A percentile compares a stretch with the other conserved stretches of the same genome.
Evolutionary conservation across 805 yeast species (phyloP).

Genomic region (Barnettozyma vustinii): DNA sequence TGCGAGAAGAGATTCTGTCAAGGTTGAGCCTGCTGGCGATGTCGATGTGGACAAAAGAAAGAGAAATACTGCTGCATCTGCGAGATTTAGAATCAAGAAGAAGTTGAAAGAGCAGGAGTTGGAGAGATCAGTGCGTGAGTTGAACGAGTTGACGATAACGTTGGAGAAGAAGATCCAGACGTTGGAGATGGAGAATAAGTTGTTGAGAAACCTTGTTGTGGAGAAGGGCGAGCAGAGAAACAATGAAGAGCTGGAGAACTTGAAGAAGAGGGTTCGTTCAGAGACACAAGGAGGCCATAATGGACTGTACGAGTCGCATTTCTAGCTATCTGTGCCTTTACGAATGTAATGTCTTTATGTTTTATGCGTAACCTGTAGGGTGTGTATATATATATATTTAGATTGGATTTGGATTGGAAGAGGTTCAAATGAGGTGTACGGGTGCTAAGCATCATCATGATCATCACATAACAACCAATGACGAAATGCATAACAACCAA

Average conservation of each 20-base stretch:
- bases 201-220: conserved; percentile 76
- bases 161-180: conserved; percentile 75
- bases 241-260: conserved; percentile 45
- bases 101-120: conserved; percentile 88
- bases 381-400: neutral
- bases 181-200: conserved; percentile 87
- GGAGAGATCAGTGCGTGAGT: conserved; percentile 69
- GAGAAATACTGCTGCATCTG: conserved; percentile 91
- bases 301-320: neutral
- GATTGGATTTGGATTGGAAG: no score
- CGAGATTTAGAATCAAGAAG: conserved; percentile 88
- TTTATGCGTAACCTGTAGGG: neutral
- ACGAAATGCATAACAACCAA: no score
- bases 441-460: no score
- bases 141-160: conserved; percentile 58
- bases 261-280: conserved; percentile 40
- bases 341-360: neutral
- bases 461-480: no score
- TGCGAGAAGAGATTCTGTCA: conserved; percentile 6
- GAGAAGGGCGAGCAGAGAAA: conserved; percentile 63
- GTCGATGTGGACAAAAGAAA: conserved; percentile 69
- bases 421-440: no score
- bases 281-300: neutral
- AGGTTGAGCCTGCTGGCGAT: conserved; percentile 21
- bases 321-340: neutral